Percentiles rank a stretch among this genome's conserved stretches.
Conservation (phyloP, 345 rosid species). For the Chamaenerion angustifolium region DNA sequence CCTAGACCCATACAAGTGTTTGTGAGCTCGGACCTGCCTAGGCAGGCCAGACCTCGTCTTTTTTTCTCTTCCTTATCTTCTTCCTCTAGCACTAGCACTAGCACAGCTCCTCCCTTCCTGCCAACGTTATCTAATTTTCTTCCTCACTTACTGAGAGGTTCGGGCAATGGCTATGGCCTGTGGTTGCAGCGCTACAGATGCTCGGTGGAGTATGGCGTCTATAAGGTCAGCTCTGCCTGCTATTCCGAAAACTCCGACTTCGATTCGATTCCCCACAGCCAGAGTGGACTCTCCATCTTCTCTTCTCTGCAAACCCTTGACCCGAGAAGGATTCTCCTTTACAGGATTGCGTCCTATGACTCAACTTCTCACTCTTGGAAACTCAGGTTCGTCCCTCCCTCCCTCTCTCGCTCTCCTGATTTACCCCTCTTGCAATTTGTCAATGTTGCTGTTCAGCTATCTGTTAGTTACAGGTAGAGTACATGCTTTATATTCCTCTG, state of each 20-base stretch:
- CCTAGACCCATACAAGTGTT: too few species aligned
- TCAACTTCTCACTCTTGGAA: slow-evolving; percentile 37
- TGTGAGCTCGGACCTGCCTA: too few species aligned
- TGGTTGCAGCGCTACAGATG: slow-evolving; percentile 12
- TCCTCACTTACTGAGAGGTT: slow-evolving; percentile 2
- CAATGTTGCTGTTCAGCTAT: too few species aligned
- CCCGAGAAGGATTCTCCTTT: slow-evolving; percentile 24
- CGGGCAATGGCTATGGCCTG: slow-evolving; percentile 21
- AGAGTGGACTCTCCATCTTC: slow-evolving; percentile 14
- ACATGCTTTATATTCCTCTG: too few species aligned
- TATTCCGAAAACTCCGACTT: slow-evolving; percentile 10
- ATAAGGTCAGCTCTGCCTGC: slow-evolving; percentile 62
- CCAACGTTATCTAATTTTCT: slow-evolving; percentile 11
- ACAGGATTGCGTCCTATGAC: slow-evolving; percentile 35
- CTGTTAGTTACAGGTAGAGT: too few species aligned
- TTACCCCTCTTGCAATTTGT: not conserved
- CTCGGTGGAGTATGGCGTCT: slow-evolving; percentile 56
- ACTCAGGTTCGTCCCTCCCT: slow-evolving; percentile 24
- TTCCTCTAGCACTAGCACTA: too few species aligned
- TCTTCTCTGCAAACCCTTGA: slow-evolving; percentile 11
- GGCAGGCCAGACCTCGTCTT: too few species aligned
- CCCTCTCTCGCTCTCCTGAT: not conserved
- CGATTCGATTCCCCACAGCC: slow-evolving; percentile 24
- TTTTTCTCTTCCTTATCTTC: not conserved
- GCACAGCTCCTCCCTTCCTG: not conserved